Evolutionary conservation across 2,329 filamentous ascomycete species (phyloP).

Genomic region (Fusarium sp.): DNA sequence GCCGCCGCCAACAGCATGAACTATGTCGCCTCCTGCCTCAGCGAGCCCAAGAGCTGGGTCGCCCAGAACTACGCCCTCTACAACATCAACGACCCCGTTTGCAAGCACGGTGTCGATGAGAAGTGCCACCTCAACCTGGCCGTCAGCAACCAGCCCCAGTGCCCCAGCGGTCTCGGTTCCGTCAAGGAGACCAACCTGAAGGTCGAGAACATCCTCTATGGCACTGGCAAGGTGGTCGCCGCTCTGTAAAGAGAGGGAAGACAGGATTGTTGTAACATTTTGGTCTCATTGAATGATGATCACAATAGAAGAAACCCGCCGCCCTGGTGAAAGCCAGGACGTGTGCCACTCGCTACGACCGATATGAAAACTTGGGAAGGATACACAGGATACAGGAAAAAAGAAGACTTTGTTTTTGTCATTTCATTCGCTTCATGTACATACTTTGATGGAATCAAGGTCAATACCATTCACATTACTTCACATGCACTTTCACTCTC

Average conservation of each 20-base stretch:
- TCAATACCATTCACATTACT: conserved; percentile 19
- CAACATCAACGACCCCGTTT: conserved; percentile 65
- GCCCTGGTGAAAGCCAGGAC: conserved; percentile 32
- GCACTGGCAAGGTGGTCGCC: conserved; percentile 55
- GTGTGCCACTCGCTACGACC: conserved; percentile 36
- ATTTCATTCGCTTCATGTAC: conserved; percentile 37
- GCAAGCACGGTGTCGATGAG: conserved; percentile 64
- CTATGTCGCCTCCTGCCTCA: conserved; percentile 61
- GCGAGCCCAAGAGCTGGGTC: conserved; percentile 60
- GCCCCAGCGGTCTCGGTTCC: conserved; percentile 58
- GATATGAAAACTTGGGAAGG: conserved; percentile 37
- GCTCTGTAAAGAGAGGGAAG: conserved; percentile 34
- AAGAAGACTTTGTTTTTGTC: conserved; percentile 24
- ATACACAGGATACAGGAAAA: conserved; percentile 40
- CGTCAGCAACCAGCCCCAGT: conserved; percentile 63
- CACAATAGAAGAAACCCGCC: conserved; percentile 39
- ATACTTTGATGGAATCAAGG: conserved; percentile 25
- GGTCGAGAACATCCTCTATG: conserved; percentile 66
- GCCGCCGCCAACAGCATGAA: conserved; percentile 69
- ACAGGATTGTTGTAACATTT: not conserved
- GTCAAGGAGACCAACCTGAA: conserved; percentile 43
- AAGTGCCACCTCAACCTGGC: conserved; percentile 61
- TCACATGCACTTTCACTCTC: not conserved
- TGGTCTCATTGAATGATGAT: conserved; percentile 36
- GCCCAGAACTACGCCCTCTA: conserved; percentile 64